A percentile compares a stretch with the other conserved stretches of the same genome.
Evolutionary conservation across 169 alveolate species (phyloP).

Genomic region (Plasmodium vivax): DNA sequence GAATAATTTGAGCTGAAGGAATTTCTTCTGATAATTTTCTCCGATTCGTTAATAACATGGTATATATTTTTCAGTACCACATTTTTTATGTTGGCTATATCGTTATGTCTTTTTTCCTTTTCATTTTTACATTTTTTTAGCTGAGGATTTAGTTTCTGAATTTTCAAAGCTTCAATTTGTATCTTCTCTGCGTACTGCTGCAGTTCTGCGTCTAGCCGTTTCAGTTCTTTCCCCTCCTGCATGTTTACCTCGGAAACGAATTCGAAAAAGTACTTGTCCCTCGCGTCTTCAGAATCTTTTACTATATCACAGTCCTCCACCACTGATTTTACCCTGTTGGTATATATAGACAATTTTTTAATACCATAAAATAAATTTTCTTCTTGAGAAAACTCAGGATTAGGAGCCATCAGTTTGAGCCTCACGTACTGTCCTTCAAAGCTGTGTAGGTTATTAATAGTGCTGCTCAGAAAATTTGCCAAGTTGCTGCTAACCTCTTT

Average conservation of each 20-base stretch:
- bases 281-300: constrained; percentile 87
- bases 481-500: constrained; percentile 44
- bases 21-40: constrained; percentile 29
- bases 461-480: constrained; percentile 77
- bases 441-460: constrained; percentile 79
- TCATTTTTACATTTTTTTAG: constrained; percentile 54
- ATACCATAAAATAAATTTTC: constrained; percentile 86
- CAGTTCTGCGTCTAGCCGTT: constrained; percentile 33
- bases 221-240: constrained; percentile 79
- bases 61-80: constrained; percentile 40
- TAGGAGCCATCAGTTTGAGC: constrained; percentile 79
- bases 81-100: constrained; percentile 42
- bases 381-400: constrained; percentile 82
- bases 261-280: constrained; percentile 91
- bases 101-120: constrained; percentile 69
- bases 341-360: constrained; percentile 81
- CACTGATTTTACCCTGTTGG: constrained; percentile 89
- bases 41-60: constrained; percentile 64
- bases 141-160: constrained; percentile 55
- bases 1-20: constrained; percentile 24
- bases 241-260: constrained; percentile 88
- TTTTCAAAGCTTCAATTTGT: constrained; percentile 65
- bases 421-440: constrained; percentile 81
- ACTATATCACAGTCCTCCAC: constrained; percentile 90
- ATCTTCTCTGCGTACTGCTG: constrained; percentile 72